A percentile compares a stretch with the other conserved stretches of the same genome.
phyloP scores from a whole-genome alignment of 164 flowering plant genomes.

The Euptelea pleiosperma region DNA sequence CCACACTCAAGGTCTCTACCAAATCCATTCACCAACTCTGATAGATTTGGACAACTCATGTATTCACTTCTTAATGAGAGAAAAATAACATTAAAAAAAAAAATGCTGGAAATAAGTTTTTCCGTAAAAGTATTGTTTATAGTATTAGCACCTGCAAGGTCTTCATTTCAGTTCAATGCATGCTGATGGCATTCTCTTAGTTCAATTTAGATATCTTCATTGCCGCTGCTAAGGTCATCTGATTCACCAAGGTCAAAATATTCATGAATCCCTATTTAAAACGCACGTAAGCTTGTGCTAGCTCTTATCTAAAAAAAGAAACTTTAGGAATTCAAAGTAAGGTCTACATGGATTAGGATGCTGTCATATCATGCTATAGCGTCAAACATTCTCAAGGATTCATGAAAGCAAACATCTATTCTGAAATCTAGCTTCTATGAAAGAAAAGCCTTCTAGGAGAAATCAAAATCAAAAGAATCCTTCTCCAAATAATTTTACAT shows the following conservation, averaged over 20 bases:
- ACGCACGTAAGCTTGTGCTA: background rate
- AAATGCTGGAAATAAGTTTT: too few relatives aligned
- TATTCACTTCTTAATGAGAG: background rate
- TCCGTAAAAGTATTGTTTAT: too few relatives aligned
- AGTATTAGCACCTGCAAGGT: conserved; percentile 38
- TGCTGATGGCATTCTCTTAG: conserved; percentile 25
- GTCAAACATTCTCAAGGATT: background rate
- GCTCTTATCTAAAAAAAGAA: background rate
- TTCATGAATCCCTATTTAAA: background rate
- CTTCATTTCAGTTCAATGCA: conserved; percentile 48
- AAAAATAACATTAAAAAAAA: background rate
- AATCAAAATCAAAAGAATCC: background rate
- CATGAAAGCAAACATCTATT: background rate
- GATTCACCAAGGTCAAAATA: conserved; percentile 6
- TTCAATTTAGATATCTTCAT: background rate
- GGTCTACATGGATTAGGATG: background rate
- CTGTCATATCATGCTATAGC: background rate
- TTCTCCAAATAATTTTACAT: background rate
- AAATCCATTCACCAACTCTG: background rate
- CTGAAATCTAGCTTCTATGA: background rate
- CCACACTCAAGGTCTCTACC: background rate
- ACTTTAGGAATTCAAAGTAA: background rate
- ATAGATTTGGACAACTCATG: background rate
- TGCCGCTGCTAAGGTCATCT: background rate
- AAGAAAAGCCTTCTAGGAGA: background rate